Evolutionary conservation across 495 filamentous ascomycete genomes (phyloP).

Genomic region (Aspergillus sclerotioniger): DNA sequence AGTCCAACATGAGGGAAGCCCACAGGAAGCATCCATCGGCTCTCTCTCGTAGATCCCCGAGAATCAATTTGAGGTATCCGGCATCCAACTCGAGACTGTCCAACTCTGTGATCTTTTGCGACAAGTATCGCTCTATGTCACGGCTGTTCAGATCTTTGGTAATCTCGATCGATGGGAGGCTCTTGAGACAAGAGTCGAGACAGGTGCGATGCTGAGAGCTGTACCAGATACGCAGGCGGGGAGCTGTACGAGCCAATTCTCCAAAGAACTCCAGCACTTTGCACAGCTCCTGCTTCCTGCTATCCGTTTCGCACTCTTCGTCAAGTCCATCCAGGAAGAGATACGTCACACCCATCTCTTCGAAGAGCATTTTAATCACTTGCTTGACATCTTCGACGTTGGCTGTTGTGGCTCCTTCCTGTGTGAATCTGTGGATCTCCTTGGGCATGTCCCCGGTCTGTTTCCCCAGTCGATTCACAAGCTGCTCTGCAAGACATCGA

Average conservation of each 20-base stretch:
- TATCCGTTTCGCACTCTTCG: neutral
- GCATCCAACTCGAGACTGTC: neutral
- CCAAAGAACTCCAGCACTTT: neutral
- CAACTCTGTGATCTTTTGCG: neutral
- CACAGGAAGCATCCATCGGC: conserved; percentile 10
- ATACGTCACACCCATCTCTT: neutral
- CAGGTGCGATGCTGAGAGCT: conserved; percentile 2
- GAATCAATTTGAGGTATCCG: conserved; percentile 2
- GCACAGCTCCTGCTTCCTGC: neutral
- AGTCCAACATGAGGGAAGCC: conserved; percentile 8
- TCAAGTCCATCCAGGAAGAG: neutral
- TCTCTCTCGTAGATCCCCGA: neutral
- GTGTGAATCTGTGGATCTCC: conserved; percentile 2
- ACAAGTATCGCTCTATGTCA: neutral
- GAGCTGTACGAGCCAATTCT: neutral
- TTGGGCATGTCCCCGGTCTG: neutral
- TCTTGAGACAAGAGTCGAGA: neutral
- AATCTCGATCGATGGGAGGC: neutral
- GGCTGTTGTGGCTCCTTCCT: neutral
- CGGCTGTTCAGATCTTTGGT: neutral
- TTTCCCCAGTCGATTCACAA: neutral
- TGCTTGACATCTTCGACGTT: neutral
- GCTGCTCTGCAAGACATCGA: conserved; percentile 3
- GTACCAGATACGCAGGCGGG: neutral
- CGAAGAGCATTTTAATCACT: neutral